Evolutionary conservation across 768 basidiomycete genomes (phyloP).

Genomic region (Trametes cinnabarina): DNA sequence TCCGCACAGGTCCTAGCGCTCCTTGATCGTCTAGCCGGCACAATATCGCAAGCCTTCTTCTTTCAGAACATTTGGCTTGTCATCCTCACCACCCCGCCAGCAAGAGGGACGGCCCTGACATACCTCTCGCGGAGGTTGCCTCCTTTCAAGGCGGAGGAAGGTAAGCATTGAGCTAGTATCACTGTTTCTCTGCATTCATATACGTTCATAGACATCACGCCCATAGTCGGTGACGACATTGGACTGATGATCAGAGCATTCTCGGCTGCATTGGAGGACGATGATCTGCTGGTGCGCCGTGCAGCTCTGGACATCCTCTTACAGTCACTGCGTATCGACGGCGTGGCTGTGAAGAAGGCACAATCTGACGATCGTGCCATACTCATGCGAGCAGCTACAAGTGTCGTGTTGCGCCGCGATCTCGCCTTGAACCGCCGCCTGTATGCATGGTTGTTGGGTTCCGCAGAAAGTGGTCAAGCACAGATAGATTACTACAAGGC

Average conservation of each 20-base stretch:
- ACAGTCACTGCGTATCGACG: conserved; percentile 73
- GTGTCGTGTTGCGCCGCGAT: conserved; percentile 90
- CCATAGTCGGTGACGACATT: conserved; percentile 79
- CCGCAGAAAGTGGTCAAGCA: conserved; percentile 71
- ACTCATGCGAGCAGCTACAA: conserved; percentile 81
- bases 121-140: conserved; percentile 83
- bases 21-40: conserved; percentile 77
- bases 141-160: conserved; percentile 64
- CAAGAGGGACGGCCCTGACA: conserved; percentile 83
- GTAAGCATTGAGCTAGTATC: conserved; percentile 38
- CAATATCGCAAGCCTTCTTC: conserved; percentile 87
- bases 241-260: conserved; percentile 95
- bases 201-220: conserved; percentile 48
- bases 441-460: conserved; percentile 89
- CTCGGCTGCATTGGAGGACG: conserved; percentile 87
- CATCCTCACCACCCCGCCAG: conserved; percentile 84
- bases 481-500: conserved; percentile 70
- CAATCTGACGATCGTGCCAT: conserved; percentile 72
- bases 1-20: conserved; percentile 71
- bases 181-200: not conserved
- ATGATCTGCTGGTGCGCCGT: conserved; percentile 86
- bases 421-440: conserved; percentile 89
- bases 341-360: conserved; percentile 64
- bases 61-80: conserved; percentile 94
- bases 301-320: conserved; percentile 82